Evolutionary conservation across 805 yeast genomes (phyloP), one percentile per base, ranked within the genome.

Genomic region (Sugiyamaella chiloensis): DNA sequence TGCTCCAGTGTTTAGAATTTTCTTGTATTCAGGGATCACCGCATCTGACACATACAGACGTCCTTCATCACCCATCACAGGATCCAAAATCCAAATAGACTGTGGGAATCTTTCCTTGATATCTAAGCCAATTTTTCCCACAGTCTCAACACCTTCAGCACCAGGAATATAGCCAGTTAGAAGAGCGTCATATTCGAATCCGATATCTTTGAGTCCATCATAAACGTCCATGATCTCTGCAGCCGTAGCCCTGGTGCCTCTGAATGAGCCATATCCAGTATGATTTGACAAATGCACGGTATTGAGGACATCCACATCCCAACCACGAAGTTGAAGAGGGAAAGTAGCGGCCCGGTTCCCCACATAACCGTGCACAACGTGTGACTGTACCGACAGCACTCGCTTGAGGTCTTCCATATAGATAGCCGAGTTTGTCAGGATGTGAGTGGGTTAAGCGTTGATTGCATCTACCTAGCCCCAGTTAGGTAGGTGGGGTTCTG

Each of bases 291-390:
- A 81, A 60, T 87, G 86, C 17, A 90, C 95, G 1, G 96, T 87
- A 66, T 91, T 87, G 46, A 93, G 72, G 19, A 81, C 81, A 62
- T 91, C 96, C 7, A 90, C 96, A 61, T 93, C 91, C 96, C 97
- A 91, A 0, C 93, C 95, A 39, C 79, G 72, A 35, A 80, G 70
- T 61, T 91, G 97, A 19, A 91, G 68, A 0, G 98, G 96, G 61
- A 93, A 86, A 2, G 91, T 85, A 0, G 93, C 87, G 0, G 96
- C 96, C 48, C 82, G 78, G 63, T 89, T 89, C 1, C 99, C 99
- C 1, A 93, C 99, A 59, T 87, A 85, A 2, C 99, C 99, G 62
- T 91, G 98, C 2, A 81, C 89, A 1, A 93, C 98, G 64, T 93
- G 97, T 2, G 96, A 87, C 57, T 87, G 91, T 7, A 89, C 72